phyloP scores from a whole-genome alignment of 2,329 filamentous ascomycete species.

The Phialocephala sp. region DNA sequence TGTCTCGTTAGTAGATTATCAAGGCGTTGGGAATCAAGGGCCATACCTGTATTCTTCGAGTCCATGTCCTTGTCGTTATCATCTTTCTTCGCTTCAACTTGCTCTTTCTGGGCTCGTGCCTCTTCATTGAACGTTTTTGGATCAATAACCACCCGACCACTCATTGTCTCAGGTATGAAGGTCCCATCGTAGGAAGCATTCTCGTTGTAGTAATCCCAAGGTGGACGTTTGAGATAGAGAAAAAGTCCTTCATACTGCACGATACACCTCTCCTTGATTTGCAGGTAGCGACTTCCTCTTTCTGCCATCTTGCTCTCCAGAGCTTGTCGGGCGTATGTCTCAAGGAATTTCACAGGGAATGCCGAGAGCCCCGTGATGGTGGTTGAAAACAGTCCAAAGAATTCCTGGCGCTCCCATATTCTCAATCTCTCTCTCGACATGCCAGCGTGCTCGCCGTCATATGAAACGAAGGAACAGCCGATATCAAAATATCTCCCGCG shows the following conservation, averaged over 20 bases:
- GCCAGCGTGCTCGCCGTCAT: slow-evolving; percentile 23
- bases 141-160: slow-evolving; percentile 27
- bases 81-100: slow-evolving; percentile 14
- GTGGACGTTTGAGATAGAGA: slow-evolving; percentile 24
- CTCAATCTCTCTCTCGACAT: slow-evolving; percentile 19
- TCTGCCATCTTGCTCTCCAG: slow-evolving; percentile 15
- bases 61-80: slow-evolving; percentile 5
- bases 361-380: slow-evolving; percentile 18
- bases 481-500: slow-evolving; percentile 27
- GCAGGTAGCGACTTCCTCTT: slow-evolving; percentile 24
- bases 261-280: slow-evolving; percentile 22
- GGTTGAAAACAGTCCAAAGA: slow-evolving; percentile 21
- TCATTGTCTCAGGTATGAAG: slow-evolving; percentile 29
- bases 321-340: not conserved
- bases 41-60: slow-evolving; percentile 7
- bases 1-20: slow-evolving; percentile 3
- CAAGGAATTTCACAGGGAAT: slow-evolving; percentile 23
- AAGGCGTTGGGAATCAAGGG: not conserved
- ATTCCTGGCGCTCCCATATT: slow-evolving; percentile 26
- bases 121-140: slow-evolving; percentile 31
- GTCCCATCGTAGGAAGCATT: slow-evolving; percentile 21
- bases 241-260: slow-evolving; percentile 27
- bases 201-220: slow-evolving; percentile 29
- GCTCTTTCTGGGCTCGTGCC: slow-evolving; percentile 20
- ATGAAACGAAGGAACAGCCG: slow-evolving; percentile 20